phyloP scores from a whole-genome alignment of 345 rosid species.

The Angophora floribunda region DNA sequence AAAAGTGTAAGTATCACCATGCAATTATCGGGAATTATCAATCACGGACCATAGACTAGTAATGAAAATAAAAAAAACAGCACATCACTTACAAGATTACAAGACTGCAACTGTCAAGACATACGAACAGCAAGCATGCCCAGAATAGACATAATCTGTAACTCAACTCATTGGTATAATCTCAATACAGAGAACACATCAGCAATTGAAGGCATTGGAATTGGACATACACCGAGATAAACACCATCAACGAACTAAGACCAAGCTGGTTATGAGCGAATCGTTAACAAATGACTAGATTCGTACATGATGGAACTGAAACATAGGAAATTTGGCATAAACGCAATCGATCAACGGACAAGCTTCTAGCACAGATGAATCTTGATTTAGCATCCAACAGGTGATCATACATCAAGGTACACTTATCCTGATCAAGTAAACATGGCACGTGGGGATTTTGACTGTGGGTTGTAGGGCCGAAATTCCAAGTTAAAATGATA shows the following conservation, averaged over 20 bases:
- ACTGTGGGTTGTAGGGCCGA: background rate
- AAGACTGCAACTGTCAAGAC: background rate
- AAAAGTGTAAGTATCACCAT: background rate
- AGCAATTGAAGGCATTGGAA: background rate
- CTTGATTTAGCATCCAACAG: background rate
- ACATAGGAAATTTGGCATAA: background rate
- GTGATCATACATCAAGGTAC: background rate
- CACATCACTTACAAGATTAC: background rate
- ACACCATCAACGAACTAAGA: background rate
- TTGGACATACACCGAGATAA: background rate
- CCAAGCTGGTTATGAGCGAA: background rate
- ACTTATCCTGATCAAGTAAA: background rate
- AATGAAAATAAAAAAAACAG: background rate
- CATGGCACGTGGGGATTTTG: background rate
- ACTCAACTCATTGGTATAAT: background rate
- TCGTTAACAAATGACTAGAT: background rate
- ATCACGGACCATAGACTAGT: background rate
- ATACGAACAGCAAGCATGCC: background rate
- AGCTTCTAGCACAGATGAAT: background rate
- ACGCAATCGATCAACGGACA: background rate
- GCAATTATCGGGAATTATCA: background rate
- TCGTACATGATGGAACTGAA: background rate
- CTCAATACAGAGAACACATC: background rate
- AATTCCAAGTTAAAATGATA: background rate
- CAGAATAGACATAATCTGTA: background rate